Base-by-base conservation (phyloP, 1,284 basidiomycete species). In the Cryptococcus deneoformans region DNA sequence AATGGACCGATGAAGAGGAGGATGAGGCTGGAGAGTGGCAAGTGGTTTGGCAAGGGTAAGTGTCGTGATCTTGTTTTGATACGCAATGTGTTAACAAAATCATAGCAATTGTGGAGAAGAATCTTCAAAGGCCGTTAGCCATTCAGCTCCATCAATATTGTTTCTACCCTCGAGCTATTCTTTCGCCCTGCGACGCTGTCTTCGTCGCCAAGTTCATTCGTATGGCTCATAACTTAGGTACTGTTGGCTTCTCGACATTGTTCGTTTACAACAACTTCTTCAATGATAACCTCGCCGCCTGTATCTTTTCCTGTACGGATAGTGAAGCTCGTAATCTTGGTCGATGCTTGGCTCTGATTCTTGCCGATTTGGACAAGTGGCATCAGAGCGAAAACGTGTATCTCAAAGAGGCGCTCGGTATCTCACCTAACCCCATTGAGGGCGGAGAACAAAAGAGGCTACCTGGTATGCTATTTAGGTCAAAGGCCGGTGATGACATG, bases 251-350 rank as follows among this genome's bases (percentile, higher is more conserved):
- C 73, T 86, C 88, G 37, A 93, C 92, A 0, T 77, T 96, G 9
- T 84, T 85, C 68, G 86, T 87, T 51, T 97, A 95, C 72, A 87
- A 96, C 77, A 88, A 85, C 79, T 80, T 95, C 35, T 85, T 96
- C 53, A 86, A 87, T 38, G 88, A 92, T 60, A 86, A 90, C 64
- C 82, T 93, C 47, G 87, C 90, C 47, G 86, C 87, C 7, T 84
- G 93, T 9, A 82, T 98, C 34, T 97, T 94, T 73, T 88, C 90
- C 1, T 94, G 91, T 67, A 96, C 92, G 53, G 95, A 96, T 79
- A 92, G 90, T 67, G 95, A 99, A 78, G 93, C 93, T 6, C 86
- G 89, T 56, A 99, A 97, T 77, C 94, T 94, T 70, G 93, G 92
- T 89, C 89, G 89, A 42, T 96, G 95, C 79, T 79, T 99, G 38